Conservation (phyloP, 2,329 filamentous ascomycete genomes). For the Ophiostoma himal-ulmi region DNA sequence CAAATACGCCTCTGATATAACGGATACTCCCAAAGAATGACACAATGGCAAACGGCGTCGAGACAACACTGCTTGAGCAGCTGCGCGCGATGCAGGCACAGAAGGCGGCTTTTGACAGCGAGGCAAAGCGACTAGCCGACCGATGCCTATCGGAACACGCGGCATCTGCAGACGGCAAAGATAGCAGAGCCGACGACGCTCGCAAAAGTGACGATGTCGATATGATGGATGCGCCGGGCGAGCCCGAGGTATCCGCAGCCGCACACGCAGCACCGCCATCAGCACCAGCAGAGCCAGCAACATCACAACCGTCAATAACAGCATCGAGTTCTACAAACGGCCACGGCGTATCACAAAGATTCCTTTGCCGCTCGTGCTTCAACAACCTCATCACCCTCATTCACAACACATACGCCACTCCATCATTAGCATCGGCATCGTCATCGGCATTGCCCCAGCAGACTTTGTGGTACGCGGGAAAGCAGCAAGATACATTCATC, state of each 20-base stretch:
- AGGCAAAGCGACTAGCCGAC: constrained; percentile 15
- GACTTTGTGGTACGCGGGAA: constrained; percentile 47
- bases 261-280: constrained; percentile 23
- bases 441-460: constrained; percentile 28
- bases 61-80: constrained; percentile 20
- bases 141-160: constrained; percentile 19
- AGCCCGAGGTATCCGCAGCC: neutral
- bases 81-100: constrained; percentile 23
- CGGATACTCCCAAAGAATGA: constrained; percentile 1
- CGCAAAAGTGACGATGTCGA: constrained; percentile 27
- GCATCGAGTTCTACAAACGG: neutral
- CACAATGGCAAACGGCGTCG: constrained; percentile 18
- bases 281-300: neutral
- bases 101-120: constrained; percentile 15
- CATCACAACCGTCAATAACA: neutral
- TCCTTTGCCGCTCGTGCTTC: constrained; percentile 46
- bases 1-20: neutral
- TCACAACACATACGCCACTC: constrained; percentile 37
- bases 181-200: too few relatives aligned
- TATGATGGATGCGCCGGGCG: constrained; percentile 33
- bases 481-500: constrained; percentile 43
- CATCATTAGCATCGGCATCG: neutral
- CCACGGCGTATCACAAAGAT: too few relatives aligned
- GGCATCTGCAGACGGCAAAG: neutral
- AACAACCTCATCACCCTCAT: constrained; percentile 43